Evolutionary conservation across 2,329 filamentous ascomycete species (phyloP).

Genomic region (Hypoxylon sp.): DNA sequence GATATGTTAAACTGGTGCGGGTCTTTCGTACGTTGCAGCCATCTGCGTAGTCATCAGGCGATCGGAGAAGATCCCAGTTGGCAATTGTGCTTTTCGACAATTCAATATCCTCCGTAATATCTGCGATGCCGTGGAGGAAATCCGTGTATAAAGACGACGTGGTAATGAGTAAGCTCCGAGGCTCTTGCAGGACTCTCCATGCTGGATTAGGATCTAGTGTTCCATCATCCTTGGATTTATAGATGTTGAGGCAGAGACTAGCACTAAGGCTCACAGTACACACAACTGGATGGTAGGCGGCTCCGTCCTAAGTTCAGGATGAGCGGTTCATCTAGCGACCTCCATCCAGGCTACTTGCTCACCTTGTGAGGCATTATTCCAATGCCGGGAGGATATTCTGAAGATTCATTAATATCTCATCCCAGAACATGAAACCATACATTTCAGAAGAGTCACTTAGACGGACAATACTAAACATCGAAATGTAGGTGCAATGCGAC

Average conservation of each 20-base stretch:
- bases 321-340: slow-evolving; percentile 43
- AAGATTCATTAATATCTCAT: slow-evolving; percentile 32
- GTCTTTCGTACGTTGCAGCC: slow-evolving; percentile 71
- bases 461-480: background rate
- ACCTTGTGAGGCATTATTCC: slow-evolving; percentile 97
- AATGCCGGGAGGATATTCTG: slow-evolving; percentile 82
- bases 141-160: slow-evolving; percentile 76
- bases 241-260: slow-evolving; percentile 83
- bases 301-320: slow-evolving; percentile 72
- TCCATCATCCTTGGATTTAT: slow-evolving; percentile 74
- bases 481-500: background rate
- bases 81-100: slow-evolving; percentile 73
- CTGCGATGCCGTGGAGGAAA: slow-evolving; percentile 81
- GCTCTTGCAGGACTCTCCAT: slow-evolving; percentile 82
- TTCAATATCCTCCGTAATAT: slow-evolving; percentile 75
- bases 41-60: slow-evolving; percentile 60
- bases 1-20: slow-evolving; percentile 82
- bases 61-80: slow-evolving; percentile 79
- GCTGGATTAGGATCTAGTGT: slow-evolving; percentile 66
- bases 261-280: slow-evolving; percentile 90
- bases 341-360: slow-evolving; percentile 44
- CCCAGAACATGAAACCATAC: slow-evolving; percentile 10
- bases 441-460: slow-evolving; percentile 10
- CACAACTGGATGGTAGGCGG: slow-evolving; percentile 88
- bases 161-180: slow-evolving; percentile 83